Evolutionary conservation across 1,139 yeast genomes (phyloP), one percentile per base, ranked within the genome.

Genomic region (Blastobotrys elegans): DNA sequence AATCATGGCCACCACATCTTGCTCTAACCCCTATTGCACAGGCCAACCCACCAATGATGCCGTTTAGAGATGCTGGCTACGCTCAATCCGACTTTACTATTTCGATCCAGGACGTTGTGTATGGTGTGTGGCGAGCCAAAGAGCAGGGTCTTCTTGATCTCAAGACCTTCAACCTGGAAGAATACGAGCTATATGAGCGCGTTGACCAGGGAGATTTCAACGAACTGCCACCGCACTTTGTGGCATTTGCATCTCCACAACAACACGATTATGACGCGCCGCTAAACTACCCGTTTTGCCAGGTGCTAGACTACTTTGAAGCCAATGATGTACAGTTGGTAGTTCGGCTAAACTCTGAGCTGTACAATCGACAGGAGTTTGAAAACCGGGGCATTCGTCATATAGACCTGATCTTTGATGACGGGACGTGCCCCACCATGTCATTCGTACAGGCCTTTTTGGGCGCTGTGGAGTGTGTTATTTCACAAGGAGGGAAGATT

Each of bases 101-200:
- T 53, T 80, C 96, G 11, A 87, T 92, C 54, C 98, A 92, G 66
- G 98, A 92, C 65, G 78, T 92, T 14, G 95, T 92, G 2, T 92
- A 92, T 60, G 98, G 95, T 10, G 81, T 94, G 66, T 92, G 98
- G 98, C 76, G 96, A 59, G 98, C 98, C n/a, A 92, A 92, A 63
- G 97, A 90, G 63, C 77, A 94, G 61, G 84, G 87, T 3, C 79
- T 92, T 75, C 73, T 92, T 45, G 97, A 92, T 61, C 73, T 92
- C 62, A 85, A 94, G 48, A 73, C 77, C n/a, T 90, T 92, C 69
- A 86, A 90, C 63, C 73, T 92, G 53, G 97, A 92, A 64, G 96
- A 88, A 60, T 71, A 92, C 64, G 98, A 92, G 67, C 85, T 82
- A 60, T 90, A 87, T 62, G 98, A 92, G 66, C 73, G 95, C 52